Evolutionary conservation across 2,329 filamentous ascomycete species (phyloP), one percentile per base, ranked within the genome.

Genomic region (Xylariaceae sp.): DNA sequence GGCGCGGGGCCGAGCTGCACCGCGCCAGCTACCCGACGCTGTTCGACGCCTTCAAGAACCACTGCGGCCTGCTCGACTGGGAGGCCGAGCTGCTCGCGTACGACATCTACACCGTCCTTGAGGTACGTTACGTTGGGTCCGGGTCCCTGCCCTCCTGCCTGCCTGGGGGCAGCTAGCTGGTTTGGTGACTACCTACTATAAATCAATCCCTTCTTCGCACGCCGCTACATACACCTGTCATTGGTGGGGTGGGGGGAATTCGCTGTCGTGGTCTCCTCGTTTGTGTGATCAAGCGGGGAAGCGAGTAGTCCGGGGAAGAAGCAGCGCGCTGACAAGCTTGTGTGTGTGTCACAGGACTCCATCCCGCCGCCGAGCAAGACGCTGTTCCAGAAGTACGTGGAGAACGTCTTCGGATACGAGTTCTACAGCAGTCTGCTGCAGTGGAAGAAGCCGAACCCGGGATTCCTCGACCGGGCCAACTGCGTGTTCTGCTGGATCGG

Each of bases 71-170:
- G 31, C 27, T 33, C 4, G 32, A 36, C 6, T 44, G 41, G 38
- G 44, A 47, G 29, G 44, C 46, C 3, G 32, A 40, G 12, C 16
- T 40, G 2, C 26, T 49, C 10, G 40, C 40, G 14, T 28, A 19
- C 15, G 44, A 47, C 19, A 32, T 49, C 2, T 32, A 33, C 18
- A 29, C 9, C 2, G 41, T 45, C n/a, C 22, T 47, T 10, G 22
- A 42, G 32, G 44, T 40, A 15, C 17, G 39, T 23, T 5, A 16
- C 21, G 21, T 23, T 8, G 21, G n/a, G n/a, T n/a, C n/a, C n/a
- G n/a, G n/a, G 24, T 5, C n/a, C 24, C 5, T 26, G n/a, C 12
- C 24, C 21, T 23, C 8, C n/a, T n/a, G n/a, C n/a, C n/a, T n/a
- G n/a, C n/a, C n/a, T n/a, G n/a, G n/a, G n/a, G n/a, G n/a, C n/a